Conservation (phyloP, 2,329 filamentous ascomycete genomes). For the Tolypocladium nubicola region DNA sequence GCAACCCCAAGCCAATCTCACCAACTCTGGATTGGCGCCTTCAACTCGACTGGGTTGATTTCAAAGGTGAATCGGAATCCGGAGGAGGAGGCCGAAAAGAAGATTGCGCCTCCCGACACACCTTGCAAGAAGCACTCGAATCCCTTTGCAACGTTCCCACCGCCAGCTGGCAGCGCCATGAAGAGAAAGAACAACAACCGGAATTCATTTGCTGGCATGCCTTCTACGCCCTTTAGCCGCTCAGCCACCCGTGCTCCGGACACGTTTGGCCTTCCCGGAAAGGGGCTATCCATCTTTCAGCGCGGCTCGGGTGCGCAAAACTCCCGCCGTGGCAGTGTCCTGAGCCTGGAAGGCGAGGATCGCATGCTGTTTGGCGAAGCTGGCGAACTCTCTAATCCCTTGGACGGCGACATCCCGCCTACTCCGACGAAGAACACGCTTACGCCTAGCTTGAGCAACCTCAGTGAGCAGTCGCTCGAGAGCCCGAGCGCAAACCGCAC, state of each 20-base stretch:
- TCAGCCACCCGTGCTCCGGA: slow-evolving; percentile 36
- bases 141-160: slow-evolving; percentile 57
- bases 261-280: slow-evolving; percentile 44
- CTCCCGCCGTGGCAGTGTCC: slow-evolving; percentile 54
- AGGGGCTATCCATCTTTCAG: slow-evolving; percentile 57
- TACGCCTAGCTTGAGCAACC: slow-evolving; percentile 28
- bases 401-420: slow-evolving; percentile 63
- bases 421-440: slow-evolving; percentile 75
- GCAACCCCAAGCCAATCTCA: slow-evolving; percentile 34
- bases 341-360: slow-evolving; percentile 75
- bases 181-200: slow-evolving; percentile 52
- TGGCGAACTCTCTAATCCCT: slow-evolving; percentile 12
- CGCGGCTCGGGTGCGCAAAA: slow-evolving; percentile 36
- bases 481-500: slow-evolving; percentile 37
- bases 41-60: slow-evolving; percentile 88
- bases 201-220: slow-evolving; percentile 60
- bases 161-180: slow-evolving; percentile 46
- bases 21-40: slow-evolving; percentile 70
- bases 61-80: slow-evolving; percentile 86
- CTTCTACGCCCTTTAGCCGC: slow-evolving; percentile 72
- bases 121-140: slow-evolving; percentile 82
- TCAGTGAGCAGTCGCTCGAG: slow-evolving; percentile 29
- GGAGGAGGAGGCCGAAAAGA: slow-evolving; percentile 52
- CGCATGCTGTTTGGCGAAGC: slow-evolving; percentile 32
- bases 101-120: slow-evolving; percentile 77